Evolutionary conservation across 208 protist species (phyloP), one percentile per base, ranked within the genome.

Genomic region (Trypanosoma lewisi): DNA sequence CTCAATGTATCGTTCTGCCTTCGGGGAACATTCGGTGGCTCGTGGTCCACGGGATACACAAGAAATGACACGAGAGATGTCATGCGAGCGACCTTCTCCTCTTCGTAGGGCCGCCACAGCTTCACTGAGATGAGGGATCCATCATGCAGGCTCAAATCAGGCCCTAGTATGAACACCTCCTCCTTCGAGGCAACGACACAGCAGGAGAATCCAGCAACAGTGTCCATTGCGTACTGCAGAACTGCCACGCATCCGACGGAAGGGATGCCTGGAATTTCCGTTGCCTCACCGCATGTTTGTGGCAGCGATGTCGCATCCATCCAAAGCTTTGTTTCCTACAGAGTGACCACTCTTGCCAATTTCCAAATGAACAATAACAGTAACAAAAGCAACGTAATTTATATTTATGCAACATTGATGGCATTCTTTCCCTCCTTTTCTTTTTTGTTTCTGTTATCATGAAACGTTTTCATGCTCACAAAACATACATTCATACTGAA

Each of bases 251-350:
- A 94, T 21, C 83, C 83, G 2, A 91, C 73, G 17, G 65, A 67
- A 1, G 87, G 80, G 14, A 80, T 73, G 34, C 87, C 87, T 3
- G 87, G 80, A 12, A 94, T 66, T 11, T 70, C 80, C n/a, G 63
- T 86, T 31, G 77, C 80, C 67, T 94, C 84, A 23, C 83, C 87
- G 48, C 83, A 91, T 9, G 82, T 78, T 28, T 56, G 67, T 14
- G 87, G 81, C 33, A 88, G 63, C 1, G 71, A 51, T 23, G 74
- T 59, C 0, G 66, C 48, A 34, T 51, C 41, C 66, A 72, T 72
- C 8, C 17, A 36, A 23, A 4, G 16, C 9, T 25, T 19, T 33
- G 19, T 17, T 4, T 19, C 11, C 55, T n/a, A 23, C 27, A n/a
- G 39, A 11, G 39, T 12, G n/a, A 44, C 2, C n/a, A 2, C 39